phyloP scores from a whole-genome alignment of 2,329 filamentous ascomycete genomes.

The Hirsutella thompsonii region DNA sequence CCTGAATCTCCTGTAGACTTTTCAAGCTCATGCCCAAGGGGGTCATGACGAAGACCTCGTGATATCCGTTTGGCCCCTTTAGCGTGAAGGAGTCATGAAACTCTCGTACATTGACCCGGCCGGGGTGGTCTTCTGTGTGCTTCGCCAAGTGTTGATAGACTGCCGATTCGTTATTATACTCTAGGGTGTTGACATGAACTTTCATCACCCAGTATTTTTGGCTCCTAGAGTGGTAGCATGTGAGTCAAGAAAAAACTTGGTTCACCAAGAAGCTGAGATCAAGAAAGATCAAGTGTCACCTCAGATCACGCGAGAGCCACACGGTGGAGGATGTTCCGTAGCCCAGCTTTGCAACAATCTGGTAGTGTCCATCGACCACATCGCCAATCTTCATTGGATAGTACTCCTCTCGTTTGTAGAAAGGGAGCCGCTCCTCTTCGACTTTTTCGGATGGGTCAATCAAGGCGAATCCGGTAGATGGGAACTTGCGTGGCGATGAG shows the following conservation, averaged over 20 bases:
- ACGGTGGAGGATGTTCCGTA: constrained; percentile 26
- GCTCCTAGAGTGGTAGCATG: constrained; percentile 5
- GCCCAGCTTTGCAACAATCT: constrained; percentile 27
- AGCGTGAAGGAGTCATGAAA: constrained; percentile 22
- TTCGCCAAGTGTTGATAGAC: constrained; percentile 16
- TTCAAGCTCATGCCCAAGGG: constrained; percentile 24
- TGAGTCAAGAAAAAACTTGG: not conserved
- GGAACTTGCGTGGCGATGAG: constrained; percentile 5
- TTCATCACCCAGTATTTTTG: constrained; percentile 18
- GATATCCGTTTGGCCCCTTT: constrained; percentile 15
- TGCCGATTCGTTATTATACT: constrained; percentile 15
- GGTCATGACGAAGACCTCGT: constrained; percentile 19
- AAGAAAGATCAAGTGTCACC: constrained; percentile 2
- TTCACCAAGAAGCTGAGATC: not conserved
- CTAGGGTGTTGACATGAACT: constrained; percentile 16
- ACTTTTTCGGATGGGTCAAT: constrained; percentile 8
- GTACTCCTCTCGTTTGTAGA: constrained; percentile 15
- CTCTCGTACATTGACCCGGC: constrained; percentile 16
- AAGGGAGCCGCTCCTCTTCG: constrained; percentile 14
- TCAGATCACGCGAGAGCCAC: constrained; percentile 26
- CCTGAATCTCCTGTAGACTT: constrained; percentile 17
- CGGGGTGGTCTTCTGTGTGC: constrained; percentile 12
- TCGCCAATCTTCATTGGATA: constrained; percentile 23
- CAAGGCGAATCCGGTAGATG: constrained; percentile 7
- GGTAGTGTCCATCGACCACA: constrained; percentile 18